A percentile compares a stretch with the other conserved stretches of the same genome.
phyloP scores from a whole-genome alignment of 768 basidiomycete genomes.

The Daedaleopsis nitida region DNA sequence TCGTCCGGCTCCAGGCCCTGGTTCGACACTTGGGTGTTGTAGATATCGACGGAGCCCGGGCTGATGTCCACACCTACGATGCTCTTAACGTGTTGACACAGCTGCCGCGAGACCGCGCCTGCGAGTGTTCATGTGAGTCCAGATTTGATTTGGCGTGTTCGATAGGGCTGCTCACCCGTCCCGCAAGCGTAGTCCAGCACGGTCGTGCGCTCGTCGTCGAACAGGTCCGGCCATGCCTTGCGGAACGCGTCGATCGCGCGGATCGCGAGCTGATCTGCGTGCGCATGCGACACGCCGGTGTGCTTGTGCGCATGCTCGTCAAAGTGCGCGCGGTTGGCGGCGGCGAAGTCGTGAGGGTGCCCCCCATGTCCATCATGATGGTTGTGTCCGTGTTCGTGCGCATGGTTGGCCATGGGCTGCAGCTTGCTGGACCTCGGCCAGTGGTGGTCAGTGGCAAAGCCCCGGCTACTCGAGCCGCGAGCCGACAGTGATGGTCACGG shows the following conservation, averaged over 20 bases:
- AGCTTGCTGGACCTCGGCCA: background rate
- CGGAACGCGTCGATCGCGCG: constrained; percentile 32
- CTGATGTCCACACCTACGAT: constrained; percentile 80
- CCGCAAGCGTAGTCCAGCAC: constrained; percentile 81
- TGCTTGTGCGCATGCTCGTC: constrained; percentile 34
- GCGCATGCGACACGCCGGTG: constrained; percentile 16
- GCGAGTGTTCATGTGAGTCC: background rate
- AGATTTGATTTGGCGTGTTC: too few species aligned
- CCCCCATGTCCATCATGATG: too few species aligned
- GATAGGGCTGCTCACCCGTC: constrained; percentile 45
- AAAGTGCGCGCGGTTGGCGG: constrained; percentile 43
- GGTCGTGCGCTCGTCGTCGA: constrained; percentile 56
- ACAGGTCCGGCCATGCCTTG: constrained; percentile 31
- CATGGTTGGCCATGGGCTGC: background rate
- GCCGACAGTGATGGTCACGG: too few species aligned
- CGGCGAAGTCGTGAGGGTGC: constrained; percentile 24
- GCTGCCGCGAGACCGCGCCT: constrained; percentile 66
- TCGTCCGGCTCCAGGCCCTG: constrained; percentile 67
- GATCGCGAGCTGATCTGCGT: constrained; percentile 25
- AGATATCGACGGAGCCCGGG: constrained; percentile 66
- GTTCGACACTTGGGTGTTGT: constrained; percentile 56
- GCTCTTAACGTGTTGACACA: constrained; percentile 59
- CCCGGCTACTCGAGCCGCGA: background rate
- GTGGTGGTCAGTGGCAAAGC: background rate
- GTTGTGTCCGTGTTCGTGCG: background rate